Evolutionary conservation across 225 moss, liverwort and hornwort species (phyloP).

Genomic region (Antitrichia curtipendula): DNA sequence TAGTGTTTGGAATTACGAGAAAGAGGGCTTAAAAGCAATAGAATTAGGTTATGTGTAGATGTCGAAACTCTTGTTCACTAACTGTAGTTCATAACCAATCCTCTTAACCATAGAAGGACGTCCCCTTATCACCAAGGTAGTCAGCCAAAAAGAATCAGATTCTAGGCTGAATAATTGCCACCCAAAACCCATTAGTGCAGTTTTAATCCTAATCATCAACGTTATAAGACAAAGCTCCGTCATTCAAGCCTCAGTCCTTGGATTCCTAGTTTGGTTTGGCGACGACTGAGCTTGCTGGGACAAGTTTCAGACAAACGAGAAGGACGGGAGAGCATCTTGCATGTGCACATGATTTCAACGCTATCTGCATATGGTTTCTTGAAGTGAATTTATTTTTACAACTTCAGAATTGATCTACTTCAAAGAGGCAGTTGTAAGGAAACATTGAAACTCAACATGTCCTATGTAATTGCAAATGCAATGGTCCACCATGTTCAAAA

Average conservation of each 20-base stretch:
- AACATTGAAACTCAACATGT: background rate
- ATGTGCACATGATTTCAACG: background rate
- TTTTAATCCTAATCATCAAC: background rate
- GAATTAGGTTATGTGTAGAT: background rate
- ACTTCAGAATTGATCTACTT: background rate
- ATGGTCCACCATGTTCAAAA: background rate
- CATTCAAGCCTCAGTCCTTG: background rate
- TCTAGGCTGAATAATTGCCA: too few relatives aligned
- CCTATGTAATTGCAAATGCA: background rate
- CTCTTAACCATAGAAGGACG: too few relatives aligned
- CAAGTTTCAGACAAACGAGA: background rate
- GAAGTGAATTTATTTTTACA: background rate
- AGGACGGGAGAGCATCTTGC: background rate
- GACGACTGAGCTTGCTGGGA: background rate
- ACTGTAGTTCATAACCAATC: too few relatives aligned
- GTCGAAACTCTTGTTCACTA: too few relatives aligned
- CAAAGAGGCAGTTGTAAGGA: background rate
- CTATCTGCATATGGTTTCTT: background rate
- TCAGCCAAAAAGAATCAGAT: too few relatives aligned
- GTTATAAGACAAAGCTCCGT: background rate
- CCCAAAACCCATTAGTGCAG: background rate
- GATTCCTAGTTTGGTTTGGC: background rate
- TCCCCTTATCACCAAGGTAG: too few relatives aligned
- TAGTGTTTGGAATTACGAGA: background rate
- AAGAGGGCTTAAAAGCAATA: background rate